A percentile compares a stretch with the other conserved stretches of the same genome.
phyloP scores from a whole-genome alignment of 2,329 filamentous ascomycete species.

The Penicillium digitatum region DNA sequence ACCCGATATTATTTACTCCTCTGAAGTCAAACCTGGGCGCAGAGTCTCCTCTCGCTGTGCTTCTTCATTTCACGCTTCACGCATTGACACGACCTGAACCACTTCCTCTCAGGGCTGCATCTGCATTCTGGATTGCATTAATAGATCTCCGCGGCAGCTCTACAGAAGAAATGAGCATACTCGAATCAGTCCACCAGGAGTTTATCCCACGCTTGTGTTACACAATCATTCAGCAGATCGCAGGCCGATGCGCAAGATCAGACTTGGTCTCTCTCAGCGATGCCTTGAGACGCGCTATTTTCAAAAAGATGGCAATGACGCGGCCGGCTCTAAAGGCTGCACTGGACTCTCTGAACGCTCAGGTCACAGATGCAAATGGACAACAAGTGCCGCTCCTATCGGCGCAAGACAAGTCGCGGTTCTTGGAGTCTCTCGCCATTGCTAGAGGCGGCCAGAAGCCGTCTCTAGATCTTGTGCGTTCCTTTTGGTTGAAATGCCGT shows the following conservation, averaged over 20 bases:
- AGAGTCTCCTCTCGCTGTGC: slow-evolving; percentile 29
- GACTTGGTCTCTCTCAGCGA: slow-evolving; percentile 44
- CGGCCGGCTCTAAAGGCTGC: slow-evolving; percentile 37
- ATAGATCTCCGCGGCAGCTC: slow-evolving; percentile 32
- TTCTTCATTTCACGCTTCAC: slow-evolving; percentile 42
- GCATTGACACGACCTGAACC: slow-evolving; percentile 42
- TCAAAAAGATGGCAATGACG: slow-evolving; percentile 41
- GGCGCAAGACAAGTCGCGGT: slow-evolving; percentile 39
- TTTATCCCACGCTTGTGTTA: slow-evolving; percentile 39
- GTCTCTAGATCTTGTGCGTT: slow-evolving; percentile 39
- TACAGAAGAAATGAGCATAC: slow-evolving; percentile 20
- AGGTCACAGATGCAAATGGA: slow-evolving; percentile 18
- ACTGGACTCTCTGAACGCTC: slow-evolving; percentile 30
- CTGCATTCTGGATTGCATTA: slow-evolving; percentile 43
- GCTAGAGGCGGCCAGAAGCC: slow-evolving; percentile 37
- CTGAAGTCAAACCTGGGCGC: slow-evolving; percentile 15
- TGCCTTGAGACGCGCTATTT: slow-evolving; percentile 40
- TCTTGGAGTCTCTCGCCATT: slow-evolving; percentile 39
- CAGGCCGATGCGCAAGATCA: slow-evolving; percentile 44
- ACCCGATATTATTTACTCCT: slow-evolving; percentile 37
- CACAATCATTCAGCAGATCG: slow-evolving; percentile 40
- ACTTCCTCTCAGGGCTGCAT: slow-evolving; percentile 46
- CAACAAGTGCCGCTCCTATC: slow-evolving; percentile 24
- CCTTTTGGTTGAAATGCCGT: slow-evolving; percentile 45
- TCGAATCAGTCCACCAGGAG: slow-evolving; percentile 33